phyloP scores from a whole-genome alignment of 768 basidiomycete genomes.

The Hypholoma sublateritium region DNA sequence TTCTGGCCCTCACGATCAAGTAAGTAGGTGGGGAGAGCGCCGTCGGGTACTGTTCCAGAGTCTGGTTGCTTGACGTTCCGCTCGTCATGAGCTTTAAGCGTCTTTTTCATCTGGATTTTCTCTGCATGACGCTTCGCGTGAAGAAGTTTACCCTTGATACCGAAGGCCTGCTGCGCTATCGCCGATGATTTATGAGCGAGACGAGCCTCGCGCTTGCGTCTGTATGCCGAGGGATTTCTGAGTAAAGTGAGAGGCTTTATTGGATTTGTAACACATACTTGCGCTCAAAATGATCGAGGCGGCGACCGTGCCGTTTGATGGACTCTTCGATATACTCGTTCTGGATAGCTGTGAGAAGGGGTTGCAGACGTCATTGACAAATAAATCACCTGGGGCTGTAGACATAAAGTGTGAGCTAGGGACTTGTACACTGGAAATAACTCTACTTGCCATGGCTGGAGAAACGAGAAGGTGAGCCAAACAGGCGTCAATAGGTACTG shows the following conservation, averaged over 20 bases:
- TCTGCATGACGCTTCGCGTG: conserved; percentile 96
- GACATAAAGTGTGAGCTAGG: conserved; percentile 11
- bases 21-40: conserved; percentile 91
- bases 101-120: conserved; percentile 98
- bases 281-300: conserved; percentile 93
- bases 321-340: conserved; percentile 99
- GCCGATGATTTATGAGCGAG: conserved; percentile 77
- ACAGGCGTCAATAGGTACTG: conserved; percentile 26
- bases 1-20: conserved; percentile 98
- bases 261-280: conserved; percentile 56
- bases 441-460: conserved; percentile 40
- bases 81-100: conserved; percentile 99
- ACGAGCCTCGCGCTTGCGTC: conserved; percentile 83
- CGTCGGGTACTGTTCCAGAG: conserved; percentile 78
- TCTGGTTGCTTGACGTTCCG: conserved; percentile 96
- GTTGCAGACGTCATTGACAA: background rate
- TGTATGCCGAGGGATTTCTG: conserved; percentile 23
- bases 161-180: conserved; percentile 90
- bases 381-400: conserved; percentile 63
- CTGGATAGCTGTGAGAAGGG: conserved; percentile 36
- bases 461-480: conserved; percentile 27
- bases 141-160: conserved; percentile 96
- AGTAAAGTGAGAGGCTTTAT: background rate
- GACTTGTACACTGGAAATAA: conserved; percentile 6
- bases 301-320: conserved; percentile 94